phyloP scores from a whole-genome alignment of 495 filamentous ascomycete genomes.

The Diplogelasinospora grovesii region DNA sequence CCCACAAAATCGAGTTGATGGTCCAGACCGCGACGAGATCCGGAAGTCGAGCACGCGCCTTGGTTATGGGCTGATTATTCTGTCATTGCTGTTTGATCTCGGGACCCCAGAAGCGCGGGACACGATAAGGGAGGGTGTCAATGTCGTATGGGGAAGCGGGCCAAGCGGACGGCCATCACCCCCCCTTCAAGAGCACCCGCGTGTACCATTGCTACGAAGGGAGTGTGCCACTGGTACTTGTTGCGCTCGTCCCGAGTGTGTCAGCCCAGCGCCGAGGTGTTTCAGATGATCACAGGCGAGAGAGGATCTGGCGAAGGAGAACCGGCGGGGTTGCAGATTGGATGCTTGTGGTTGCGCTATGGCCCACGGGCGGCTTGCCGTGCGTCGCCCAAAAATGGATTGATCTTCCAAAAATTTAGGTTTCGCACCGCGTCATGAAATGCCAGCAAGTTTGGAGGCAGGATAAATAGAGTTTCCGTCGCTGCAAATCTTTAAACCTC shows the following conservation, averaged over 20 bases:
- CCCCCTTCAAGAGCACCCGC: no score
- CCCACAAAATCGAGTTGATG: background rate
- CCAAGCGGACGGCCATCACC: background rate
- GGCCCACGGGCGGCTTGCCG: no score
- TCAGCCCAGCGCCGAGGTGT: background rate
- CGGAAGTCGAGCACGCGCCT: background rate
- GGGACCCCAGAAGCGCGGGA: background rate
- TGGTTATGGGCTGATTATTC: constrained; percentile 9
- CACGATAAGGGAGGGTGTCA: background rate
- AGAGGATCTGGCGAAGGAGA: background rate
- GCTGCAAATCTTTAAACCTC: no score
- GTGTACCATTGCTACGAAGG: background rate
- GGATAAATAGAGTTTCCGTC: no score
- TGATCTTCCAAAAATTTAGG: no score
- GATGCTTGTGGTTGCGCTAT: no score
- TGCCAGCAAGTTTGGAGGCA: no score
- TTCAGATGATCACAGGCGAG: background rate
- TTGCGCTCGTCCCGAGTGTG: background rate
- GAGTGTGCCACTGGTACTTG: background rate
- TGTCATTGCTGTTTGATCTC: constrained; percentile 10
- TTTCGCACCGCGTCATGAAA: no score
- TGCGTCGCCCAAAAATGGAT: no score
- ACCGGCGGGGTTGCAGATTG: no score
- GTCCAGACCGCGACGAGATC: background rate
- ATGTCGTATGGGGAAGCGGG: background rate